Conservation (phyloP, 2,329 filamentous ascomycete species). For the Podosphaera xanthii region DNA sequence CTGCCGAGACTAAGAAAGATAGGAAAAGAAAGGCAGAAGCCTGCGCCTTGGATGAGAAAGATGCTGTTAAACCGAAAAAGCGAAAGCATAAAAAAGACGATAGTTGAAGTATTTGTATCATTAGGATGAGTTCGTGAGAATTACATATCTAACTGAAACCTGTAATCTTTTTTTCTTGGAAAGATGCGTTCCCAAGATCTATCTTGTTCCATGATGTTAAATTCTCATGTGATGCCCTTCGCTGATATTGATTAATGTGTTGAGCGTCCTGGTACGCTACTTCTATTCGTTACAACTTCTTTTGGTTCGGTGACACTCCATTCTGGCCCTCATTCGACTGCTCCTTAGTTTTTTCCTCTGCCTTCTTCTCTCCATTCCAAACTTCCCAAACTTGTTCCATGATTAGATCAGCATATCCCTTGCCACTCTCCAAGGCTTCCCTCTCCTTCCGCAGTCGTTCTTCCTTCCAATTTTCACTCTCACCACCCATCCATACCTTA, state of each 20-base stretch:
- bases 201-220: too few relatives aligned
- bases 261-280: too few relatives aligned
- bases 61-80: neutral
- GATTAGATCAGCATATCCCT: constrained; percentile 21
- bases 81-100: neutral
- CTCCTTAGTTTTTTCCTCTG: constrained; percentile 4
- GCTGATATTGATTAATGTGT: too few relatives aligned
- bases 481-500: constrained; percentile 34
- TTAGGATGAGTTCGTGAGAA: too few relatives aligned
- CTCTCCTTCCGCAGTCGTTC: constrained; percentile 15
- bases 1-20: neutral
- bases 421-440: constrained; percentile 17
- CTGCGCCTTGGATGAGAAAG: neutral
- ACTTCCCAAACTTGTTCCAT: constrained; percentile 25
- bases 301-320: neutral
- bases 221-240: too few relatives aligned
- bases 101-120: neutral
- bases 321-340: neutral
- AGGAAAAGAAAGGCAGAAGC: neutral
- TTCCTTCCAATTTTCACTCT: constrained; percentile 19
- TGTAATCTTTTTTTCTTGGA: too few relatives aligned
- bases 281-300: neutral
- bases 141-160: too few relatives aligned
- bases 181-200: too few relatives aligned
- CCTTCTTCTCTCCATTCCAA: constrained; percentile 22